phyloP scores from a whole-genome alignment of 306 rosid genomes.

The Erythrophleum fordii region DNA sequence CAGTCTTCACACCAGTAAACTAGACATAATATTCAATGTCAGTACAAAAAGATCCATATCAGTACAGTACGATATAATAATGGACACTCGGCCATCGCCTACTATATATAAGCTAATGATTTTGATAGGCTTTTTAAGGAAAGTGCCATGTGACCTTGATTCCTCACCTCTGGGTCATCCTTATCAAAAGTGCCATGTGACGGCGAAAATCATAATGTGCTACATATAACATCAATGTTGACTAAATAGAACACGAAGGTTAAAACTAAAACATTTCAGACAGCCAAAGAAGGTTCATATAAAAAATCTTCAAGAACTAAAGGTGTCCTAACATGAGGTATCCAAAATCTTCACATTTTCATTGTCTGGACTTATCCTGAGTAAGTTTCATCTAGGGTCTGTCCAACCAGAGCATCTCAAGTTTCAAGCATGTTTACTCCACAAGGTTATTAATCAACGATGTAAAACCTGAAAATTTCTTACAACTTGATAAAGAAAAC shows the following conservation, averaged over 20 bases:
- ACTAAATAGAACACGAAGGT: background rate
- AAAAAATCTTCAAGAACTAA: background rate
- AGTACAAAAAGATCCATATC: constrained; percentile 45
- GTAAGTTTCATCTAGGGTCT: background rate
- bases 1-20: constrained; percentile 33
- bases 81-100: constrained; percentile 46
- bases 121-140: constrained; percentile 16
- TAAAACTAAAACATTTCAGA: background rate
- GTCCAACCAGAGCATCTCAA: constrained; percentile 15
- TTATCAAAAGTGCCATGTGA: background rate
- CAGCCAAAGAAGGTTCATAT: constrained; percentile 2
- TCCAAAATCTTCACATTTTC: constrained; percentile 9
- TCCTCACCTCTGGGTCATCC: constrained; percentile 17
- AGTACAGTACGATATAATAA: constrained; percentile 38
- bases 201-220: background rate
- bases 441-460: constrained; percentile 1
- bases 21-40: constrained; percentile 31
- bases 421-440: constrained; percentile 10
- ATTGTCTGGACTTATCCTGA: constrained; percentile 1
- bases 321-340: background rate
- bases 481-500: constrained; percentile 21
- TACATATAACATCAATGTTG: background rate
- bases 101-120: constrained; percentile 48
- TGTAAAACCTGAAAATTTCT: background rate
- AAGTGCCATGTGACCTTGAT: constrained; percentile 42